Evolutionary conservation across 2,329 filamentous ascomycete genomes (phyloP), one percentile per base, ranked within the genome.

Genomic region (Phoma sp.): DNA sequence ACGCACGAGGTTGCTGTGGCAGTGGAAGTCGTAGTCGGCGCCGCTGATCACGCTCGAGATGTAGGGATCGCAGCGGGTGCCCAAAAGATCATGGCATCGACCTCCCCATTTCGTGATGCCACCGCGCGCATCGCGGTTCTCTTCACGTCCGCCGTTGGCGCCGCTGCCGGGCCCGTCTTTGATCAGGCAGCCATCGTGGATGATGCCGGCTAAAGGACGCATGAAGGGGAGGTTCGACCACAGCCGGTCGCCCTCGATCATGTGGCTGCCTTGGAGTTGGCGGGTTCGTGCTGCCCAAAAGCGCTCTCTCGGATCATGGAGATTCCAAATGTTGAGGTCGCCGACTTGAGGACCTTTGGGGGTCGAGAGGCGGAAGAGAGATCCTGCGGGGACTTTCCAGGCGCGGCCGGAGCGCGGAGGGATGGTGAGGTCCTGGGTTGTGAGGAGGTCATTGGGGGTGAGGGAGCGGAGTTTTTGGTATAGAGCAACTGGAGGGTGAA

Each of bases 41-140:
- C 86, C 86, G 3, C 82, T 85, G 47, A 96, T 83, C 58, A 95
- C 82, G 33, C 83, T 80, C 71, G 90, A 91, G 69, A 95, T 88
- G 70, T 95, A 96, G 1, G 90, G 90, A 74, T 95, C 91, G 74
- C 91, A 96, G 38, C 91, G 80, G 24, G 90, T 96, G 32, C 90
- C 91, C 4, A 96, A 78, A 22, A 96, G 78, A 75, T 96, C 91
- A 77, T 96, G 90, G 33, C 76, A 90, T 82, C 52, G 85, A 75
- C 44, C 89, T 80, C 65, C 89, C 87, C 67, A 87, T 81, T 68
- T 83, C 77, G 69, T 89, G 8, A 64, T 30, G 0, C 56, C 63
- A 0, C 70, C 70, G 82, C 41, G 78, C 70, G 51, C 84, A 68
- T 88, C 74, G 9, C 60, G 72, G 54, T 44, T 72, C 62, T 72